These are phyloP conservation scores for Trifolium fragiferum DNA, from an alignment of 306 rosid species.

Conservation along the genomic window DNA sequence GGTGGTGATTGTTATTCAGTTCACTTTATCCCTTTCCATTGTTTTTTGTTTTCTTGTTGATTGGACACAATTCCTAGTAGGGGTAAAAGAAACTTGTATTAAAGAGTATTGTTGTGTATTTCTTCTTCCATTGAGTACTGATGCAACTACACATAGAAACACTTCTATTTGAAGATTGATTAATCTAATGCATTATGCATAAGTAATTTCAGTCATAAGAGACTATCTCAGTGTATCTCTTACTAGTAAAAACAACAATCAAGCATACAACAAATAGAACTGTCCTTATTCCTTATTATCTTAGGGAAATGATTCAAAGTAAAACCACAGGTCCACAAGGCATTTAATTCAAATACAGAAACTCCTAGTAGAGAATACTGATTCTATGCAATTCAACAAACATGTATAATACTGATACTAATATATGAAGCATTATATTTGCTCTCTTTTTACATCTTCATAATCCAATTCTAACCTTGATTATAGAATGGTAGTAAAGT, in stretches of 20 bases:
- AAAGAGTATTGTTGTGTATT: constrained; percentile 26
- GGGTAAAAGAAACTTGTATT: constrained; percentile 44
- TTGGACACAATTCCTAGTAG: constrained; percentile 42
- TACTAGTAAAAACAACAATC: background rate
- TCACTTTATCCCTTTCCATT: constrained; percentile 37
- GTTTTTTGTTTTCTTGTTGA: constrained; percentile 41
- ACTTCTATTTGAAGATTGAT: constrained; percentile 21
- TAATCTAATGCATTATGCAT: background rate
- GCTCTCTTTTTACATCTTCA: constrained; percentile 1
- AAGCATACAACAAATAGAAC: background rate
- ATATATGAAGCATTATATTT: background rate
- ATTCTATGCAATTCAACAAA: background rate
- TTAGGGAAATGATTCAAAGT: background rate
- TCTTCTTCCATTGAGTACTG: background rate
- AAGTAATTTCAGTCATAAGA: background rate
- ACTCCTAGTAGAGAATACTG: background rate
- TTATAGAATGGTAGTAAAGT: background rate
- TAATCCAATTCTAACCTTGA: constrained; percentile 20
- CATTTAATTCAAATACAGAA: background rate
- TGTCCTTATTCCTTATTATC: background rate
- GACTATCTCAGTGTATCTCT: too few species aligned
- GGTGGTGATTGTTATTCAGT: background rate
- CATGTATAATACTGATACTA: constrained; percentile 17
- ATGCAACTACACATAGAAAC: background rate
- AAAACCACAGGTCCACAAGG: background rate